These are phyloP conservation scores for Halophytophthora batemanensis DNA, from an alignment of 352 stramenopile species.

Conservation along the genomic window DNA sequence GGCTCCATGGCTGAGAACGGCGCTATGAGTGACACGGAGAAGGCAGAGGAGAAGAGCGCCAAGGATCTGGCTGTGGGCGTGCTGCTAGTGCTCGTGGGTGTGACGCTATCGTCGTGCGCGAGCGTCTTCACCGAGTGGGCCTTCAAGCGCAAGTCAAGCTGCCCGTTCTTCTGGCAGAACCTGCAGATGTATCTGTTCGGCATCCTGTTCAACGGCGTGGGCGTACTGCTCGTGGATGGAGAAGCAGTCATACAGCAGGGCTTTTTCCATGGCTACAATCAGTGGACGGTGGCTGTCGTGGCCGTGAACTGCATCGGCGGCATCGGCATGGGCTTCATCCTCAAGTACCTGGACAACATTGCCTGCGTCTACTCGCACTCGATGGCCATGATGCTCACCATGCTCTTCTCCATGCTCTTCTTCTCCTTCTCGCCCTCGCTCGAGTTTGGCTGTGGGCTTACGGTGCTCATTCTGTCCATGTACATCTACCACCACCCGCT, in stretches of 20 bases:
- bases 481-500: slow-evolving; percentile 83
- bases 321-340: slow-evolving; percentile 75
- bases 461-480: slow-evolving; percentile 82
- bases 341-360: slow-evolving; percentile 91
- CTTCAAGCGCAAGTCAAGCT: slow-evolving; percentile 76
- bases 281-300: slow-evolving; percentile 76
- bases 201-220: slow-evolving; percentile 77
- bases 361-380: slow-evolving; percentile 82
- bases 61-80: slow-evolving; percentile 44
- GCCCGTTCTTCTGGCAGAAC: slow-evolving; percentile 84
- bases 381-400: slow-evolving; percentile 88
- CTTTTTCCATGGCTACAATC: slow-evolving; percentile 82
- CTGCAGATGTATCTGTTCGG: slow-evolving; percentile 77
- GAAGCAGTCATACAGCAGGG: slow-evolving; percentile 40
- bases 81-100: slow-evolving; percentile 64
- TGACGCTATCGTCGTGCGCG: slow-evolving; percentile 78
- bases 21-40: slow-evolving; percentile 16
- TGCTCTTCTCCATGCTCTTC: slow-evolving; percentile 85
- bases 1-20: slow-evolving; percentile 8
- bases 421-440: slow-evolving; percentile 80
- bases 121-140: slow-evolving; percentile 85
- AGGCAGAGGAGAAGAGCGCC: slow-evolving; percentile 13
- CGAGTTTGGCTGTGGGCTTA: slow-evolving; percentile 80
- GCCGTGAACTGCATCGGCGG: slow-evolving; percentile 71
- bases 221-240: slow-evolving; percentile 46